A percentile compares a stretch with the other conserved stretches of the same genome.
These are phyloP conservation scores for Gracilaria gracilis DNA, from an alignment of 23 red algal species.

Conservation along the genomic window DNA sequence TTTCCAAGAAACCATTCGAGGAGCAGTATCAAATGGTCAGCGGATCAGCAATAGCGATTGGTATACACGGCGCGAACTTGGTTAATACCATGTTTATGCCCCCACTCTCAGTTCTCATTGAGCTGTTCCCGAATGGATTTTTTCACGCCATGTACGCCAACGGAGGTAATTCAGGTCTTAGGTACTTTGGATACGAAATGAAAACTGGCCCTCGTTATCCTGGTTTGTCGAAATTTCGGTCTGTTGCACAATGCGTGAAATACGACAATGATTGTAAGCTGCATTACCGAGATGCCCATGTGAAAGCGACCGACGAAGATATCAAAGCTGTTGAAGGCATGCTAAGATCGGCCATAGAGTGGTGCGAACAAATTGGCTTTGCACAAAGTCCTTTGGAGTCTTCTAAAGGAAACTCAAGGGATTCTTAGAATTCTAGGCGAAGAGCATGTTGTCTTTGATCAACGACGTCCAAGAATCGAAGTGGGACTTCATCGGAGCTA, in stretches of 20 bases:
- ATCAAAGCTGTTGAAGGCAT: constrained; percentile 36
- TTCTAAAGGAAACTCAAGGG: too few species aligned
- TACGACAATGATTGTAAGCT: constrained; percentile 73
- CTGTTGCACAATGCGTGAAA: constrained; percentile 66
- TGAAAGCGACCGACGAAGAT: constrained; percentile 64
- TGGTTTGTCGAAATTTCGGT: constrained; percentile 38
- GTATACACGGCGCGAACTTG: constrained; percentile 93
- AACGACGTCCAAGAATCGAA: neutral
- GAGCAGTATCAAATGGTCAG: constrained; percentile 72
- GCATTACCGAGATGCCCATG: constrained; percentile 72
- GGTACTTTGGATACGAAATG: constrained; percentile 81
- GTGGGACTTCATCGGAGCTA: neutral
- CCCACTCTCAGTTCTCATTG: constrained; percentile 78
- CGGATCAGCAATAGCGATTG: constrained; percentile 75
- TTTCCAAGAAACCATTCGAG: constrained; percentile 67
- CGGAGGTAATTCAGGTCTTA: constrained; percentile 81
- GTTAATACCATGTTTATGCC: constrained; percentile 92
- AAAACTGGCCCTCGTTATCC: constrained; percentile 52
- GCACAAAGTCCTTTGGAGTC: neutral
- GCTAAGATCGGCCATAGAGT: constrained; percentile 45
- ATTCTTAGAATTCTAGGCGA: neutral
- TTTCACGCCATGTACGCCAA: constrained; percentile 91
- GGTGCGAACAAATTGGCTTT: constrained; percentile 56
- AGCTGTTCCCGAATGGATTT: constrained; percentile 88
- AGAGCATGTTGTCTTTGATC: neutral